phyloP scores from a whole-genome alignment of 169 alveolate genomes.

The Plasmodium gonderi region DNA sequence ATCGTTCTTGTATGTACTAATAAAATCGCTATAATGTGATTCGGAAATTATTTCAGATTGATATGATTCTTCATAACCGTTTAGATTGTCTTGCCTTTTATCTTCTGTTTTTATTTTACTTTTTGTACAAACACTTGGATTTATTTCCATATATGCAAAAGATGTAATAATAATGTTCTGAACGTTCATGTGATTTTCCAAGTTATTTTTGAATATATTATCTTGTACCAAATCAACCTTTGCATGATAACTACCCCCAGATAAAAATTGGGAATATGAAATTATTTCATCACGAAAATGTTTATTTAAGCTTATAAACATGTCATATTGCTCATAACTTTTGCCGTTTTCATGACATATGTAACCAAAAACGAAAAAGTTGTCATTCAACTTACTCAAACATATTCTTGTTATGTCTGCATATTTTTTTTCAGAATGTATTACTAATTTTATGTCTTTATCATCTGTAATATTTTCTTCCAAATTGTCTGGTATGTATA shows the following conservation, averaged over 20 bases:
- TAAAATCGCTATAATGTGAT: not conserved
- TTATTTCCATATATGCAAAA: slow-evolving; percentile 57
- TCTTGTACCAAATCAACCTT: slow-evolving; percentile 63
- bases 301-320: slow-evolving; percentile 68
- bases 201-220: slow-evolving; percentile 32
- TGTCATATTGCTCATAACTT: slow-evolving; percentile 47
- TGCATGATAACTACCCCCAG: slow-evolving; percentile 32
- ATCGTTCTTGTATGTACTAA: not conserved
- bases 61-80: not conserved
- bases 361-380: slow-evolving; percentile 58
- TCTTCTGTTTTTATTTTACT: not conserved
- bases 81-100: slow-evolving; percentile 16
- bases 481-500: slow-evolving; percentile 61
- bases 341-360: slow-evolving; percentile 7
- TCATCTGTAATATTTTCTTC: slow-evolving; percentile 62
- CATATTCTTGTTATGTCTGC: slow-evolving; percentile 69
- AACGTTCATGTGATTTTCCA: slow-evolving; percentile 46
- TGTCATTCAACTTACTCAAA: slow-evolving; percentile 43
- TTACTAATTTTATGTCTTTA: slow-evolving; percentile 26
- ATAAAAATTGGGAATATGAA: slow-evolving; percentile 53
- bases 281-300: slow-evolving; percentile 67
- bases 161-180: slow-evolving; percentile 57
- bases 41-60: slow-evolving; percentile 9
- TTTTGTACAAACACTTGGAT: not conserved
- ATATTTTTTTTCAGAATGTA: slow-evolving; percentile 27